Base-by-base conservation (phyloP, 2,329 filamentous ascomycete genomes). In the Fusarium verticillioides region DNA sequence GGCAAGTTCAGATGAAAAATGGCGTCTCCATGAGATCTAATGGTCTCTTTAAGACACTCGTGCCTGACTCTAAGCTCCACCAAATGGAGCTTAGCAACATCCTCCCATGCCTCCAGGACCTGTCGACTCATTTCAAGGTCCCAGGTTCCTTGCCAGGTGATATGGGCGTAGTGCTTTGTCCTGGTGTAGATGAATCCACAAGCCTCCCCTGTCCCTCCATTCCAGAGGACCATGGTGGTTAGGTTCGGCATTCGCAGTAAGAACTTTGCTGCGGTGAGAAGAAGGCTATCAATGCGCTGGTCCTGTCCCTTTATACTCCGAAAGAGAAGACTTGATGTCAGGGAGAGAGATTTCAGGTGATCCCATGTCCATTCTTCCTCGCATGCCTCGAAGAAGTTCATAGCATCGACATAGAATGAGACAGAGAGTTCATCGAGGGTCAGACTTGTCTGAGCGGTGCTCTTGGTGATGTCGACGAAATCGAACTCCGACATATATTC, bases 1-100 rank as follows among this genome's bases (percentile, higher is more conserved):
- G 63, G 60, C 15, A 66, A 34, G 50, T 59, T 40, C 12, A 66
- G 61, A n/a, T 66, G 15, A 28, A 50, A 19, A 4, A 65, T 50
- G 19, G 63, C 63, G 37, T 66, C 81, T 28, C 63, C 66, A 50
- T 36, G 57, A 44, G 30, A 56, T 28, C 28, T 39, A 7, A 68
- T 56, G 7, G 5, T 11, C 39, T 30, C 49, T 7, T 8, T 10
- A 11, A 68, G 21, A 5, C 18, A 9, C 42, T 62, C 56, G 42
- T 62, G 32, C 5, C 2, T 34, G 18, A 68, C 15, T 32, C 2
- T 30, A 6, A 56, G 37, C n/a, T 62, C 37, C 19, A 40, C 4
- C 4, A 49, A 66, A 65, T 43, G 37, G 4, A 62, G 28, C 26
- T 43, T 39, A 11, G 56, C 56, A 34, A 63, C 26, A 26, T 28